phyloP scores from a whole-genome alignment of 2,329 filamentous ascomycete species.

The Mycosphaerella arachidis region DNA sequence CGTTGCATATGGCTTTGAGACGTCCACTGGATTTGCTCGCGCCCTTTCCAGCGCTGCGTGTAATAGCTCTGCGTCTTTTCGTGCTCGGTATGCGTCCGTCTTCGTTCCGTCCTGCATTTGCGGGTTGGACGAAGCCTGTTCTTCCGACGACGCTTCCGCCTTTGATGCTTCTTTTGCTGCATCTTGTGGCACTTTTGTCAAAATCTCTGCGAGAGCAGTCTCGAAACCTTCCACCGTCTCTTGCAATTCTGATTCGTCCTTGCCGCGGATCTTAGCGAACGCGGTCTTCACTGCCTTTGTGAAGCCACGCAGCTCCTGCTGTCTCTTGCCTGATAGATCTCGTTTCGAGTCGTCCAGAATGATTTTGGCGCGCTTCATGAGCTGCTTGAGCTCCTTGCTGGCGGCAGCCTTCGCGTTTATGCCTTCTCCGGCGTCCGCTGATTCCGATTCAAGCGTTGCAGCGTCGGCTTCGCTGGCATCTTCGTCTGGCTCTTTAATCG shows the following conservation, averaged over 20 bases:
- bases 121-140: conserved; percentile 23
- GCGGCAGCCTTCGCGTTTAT: conserved; percentile 6
- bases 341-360: conserved; percentile 51
- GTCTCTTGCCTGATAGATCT: conserved; percentile 62
- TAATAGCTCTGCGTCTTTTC: conserved; percentile 56
- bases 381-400: conserved; percentile 47
- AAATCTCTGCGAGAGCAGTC: conserved; percentile 32
- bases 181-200: conserved; percentile 45
- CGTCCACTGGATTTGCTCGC: conserved; percentile 71
- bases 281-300: conserved; percentile 60
- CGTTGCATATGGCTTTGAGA: conserved; percentile 76
- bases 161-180: neutral
- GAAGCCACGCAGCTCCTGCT: conserved; percentile 71
- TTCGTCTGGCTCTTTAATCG: conserved; percentile 21
- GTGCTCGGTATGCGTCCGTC: conserved; percentile 44
- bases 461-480: conserved; percentile 22
- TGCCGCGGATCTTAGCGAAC: conserved; percentile 49
- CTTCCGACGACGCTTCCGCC: neutral
- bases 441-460: conserved; percentile 6
- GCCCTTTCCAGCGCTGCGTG: conserved; percentile 57
- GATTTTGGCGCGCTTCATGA: conserved; percentile 56
- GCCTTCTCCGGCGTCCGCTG: conserved; percentile 6
- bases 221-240: conserved; percentile 33
- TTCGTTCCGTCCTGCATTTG: conserved; percentile 33
- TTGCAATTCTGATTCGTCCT: conserved; percentile 17